Base-by-base conservation (phyloP, 2,329 filamentous ascomycete genomes). In the Magnaporthales sp. region DNA sequence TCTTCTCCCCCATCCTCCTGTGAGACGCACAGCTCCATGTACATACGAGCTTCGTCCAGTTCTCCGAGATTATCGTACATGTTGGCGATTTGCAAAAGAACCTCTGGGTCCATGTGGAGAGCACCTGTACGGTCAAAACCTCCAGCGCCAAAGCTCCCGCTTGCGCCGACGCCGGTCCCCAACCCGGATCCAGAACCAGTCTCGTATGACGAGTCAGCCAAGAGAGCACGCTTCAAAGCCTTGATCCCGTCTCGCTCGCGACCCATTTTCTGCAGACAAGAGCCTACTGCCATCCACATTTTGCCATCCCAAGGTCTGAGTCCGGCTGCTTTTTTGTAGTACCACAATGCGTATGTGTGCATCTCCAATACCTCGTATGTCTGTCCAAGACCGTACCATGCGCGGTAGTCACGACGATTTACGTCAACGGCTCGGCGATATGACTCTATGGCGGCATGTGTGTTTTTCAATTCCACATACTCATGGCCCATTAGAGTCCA, bases 401-500 rank as follows among this genome's bases (percentile, higher is more conserved):
- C 95, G 67, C 95, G 90, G 76, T 98, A 98, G 76, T 99, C 95
- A 72, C 95, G 92, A 38, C 94, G 88, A 74, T 99, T 98, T 71
- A 95, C 92, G 73, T 99, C 95, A 1, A 99, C 94, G 1, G 95
- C 95, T 58, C 95, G 89, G 1, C 95, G 88, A 74, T 99, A 99
- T 1, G 92, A 96, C 76, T 99, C 95, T 69, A 99, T 98, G 9
- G 95, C 95, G 0, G 95, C 94, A 73, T 99, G 95, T 0, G 94
- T 98, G 75, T 99, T 99, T 75, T 98, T 99, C 78, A 99, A 88
- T 77, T 99, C 95, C 66, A 98, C 93, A 72, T 97, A 99, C 76
- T 99, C 95, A 77, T 99, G 95, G 1, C 95, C 95, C 94, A 99
- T 98, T 1, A 99, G 83, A 0, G 95, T 99, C 95, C 95, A 99